Percentiles rank a stretch among this genome's conserved stretches.
phyloP scores from a whole-genome alignment of 1,284 basidiomycete genomes.

The Boletus mariae region DNA sequence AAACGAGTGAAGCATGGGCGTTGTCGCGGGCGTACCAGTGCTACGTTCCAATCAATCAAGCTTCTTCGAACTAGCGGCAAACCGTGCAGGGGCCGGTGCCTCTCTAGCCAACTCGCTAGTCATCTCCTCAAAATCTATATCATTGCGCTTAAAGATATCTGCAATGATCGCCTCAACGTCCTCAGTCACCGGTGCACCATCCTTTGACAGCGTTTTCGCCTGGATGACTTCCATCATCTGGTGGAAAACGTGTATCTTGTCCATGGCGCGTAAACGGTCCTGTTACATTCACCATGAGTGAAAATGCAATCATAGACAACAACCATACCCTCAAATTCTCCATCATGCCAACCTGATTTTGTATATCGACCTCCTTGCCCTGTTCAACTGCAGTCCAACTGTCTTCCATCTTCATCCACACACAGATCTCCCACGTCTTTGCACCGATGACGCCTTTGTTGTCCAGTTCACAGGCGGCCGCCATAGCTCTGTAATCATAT shows the following conservation, averaged over 20 bases:
- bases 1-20: background rate
- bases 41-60: constrained; percentile 18
- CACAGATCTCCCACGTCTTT: constrained; percentile 30
- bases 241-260: constrained; percentile 27
- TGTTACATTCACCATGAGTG: constrained; percentile 9
- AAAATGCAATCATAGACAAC: background rate
- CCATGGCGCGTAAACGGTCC: constrained; percentile 29
- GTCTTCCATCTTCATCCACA: constrained; percentile 33
- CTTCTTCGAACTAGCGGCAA: constrained; percentile 27
- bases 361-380: constrained; percentile 20
- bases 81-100: constrained; percentile 18
- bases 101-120: constrained; percentile 24
- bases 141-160: constrained; percentile 32
- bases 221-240: constrained; percentile 36
- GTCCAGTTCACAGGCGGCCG: constrained; percentile 20
- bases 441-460: constrained; percentile 17
- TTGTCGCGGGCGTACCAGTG: background rate
- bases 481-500: constrained; percentile 32
- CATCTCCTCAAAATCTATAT: constrained; percentile 29
- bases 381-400: constrained; percentile 30
- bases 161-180: constrained; percentile 32
- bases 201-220: constrained; percentile 28
- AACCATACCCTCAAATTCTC: constrained; percentile 26
- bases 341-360: constrained; percentile 28
- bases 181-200: constrained; percentile 26